A percentile compares a stretch with the other conserved stretches of the same genome.
Conservation (phyloP, 164 flowering plant genomes). For the Magnolia sinica region DNA sequence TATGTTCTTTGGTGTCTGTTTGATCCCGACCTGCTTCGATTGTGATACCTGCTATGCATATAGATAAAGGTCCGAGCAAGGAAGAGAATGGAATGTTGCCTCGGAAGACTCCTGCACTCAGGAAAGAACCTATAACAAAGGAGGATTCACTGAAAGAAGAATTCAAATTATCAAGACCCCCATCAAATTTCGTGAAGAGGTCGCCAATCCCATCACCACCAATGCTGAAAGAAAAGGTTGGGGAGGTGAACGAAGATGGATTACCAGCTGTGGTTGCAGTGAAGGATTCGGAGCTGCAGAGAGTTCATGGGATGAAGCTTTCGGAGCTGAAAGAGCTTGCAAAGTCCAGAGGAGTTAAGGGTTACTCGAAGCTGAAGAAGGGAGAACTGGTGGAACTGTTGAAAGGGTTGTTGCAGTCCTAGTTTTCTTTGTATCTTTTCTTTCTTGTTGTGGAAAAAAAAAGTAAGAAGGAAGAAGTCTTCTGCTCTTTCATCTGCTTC, state of each 20-base stretch:
- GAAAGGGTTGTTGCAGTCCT: constrained; percentile 13
- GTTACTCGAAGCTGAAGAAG: constrained; percentile 66
- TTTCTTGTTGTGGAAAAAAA: neutral
- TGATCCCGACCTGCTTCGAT: neutral
- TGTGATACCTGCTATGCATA: constrained; percentile 1
- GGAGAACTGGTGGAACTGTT: constrained; percentile 50
- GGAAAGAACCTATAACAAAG: constrained; percentile 17
- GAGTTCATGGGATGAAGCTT: constrained; percentile 48
- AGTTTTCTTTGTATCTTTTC: neutral
- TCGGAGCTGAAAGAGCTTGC: constrained; percentile 56
- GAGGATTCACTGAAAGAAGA: constrained; percentile 10
- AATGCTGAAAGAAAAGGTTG: constrained; percentile 16
- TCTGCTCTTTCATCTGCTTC: neutral
- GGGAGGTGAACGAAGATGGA: constrained; percentile 14
- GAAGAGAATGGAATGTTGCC: constrained; percentile 15
- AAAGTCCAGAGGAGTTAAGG: constrained; percentile 55
- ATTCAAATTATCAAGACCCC: constrained; percentile 36
- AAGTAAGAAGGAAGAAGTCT: neutral
- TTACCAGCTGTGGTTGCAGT: constrained; percentile 4
- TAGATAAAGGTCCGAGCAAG: constrained; percentile 19
- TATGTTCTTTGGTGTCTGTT: neutral
- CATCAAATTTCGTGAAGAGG: constrained; percentile 51
- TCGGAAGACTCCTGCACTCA: constrained; percentile 14
- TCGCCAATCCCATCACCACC: constrained; percentile 47
- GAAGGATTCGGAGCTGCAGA: constrained; percentile 10